Base-by-base conservation (phyloP, 805 yeast species). In the Candida corydali region DNA sequence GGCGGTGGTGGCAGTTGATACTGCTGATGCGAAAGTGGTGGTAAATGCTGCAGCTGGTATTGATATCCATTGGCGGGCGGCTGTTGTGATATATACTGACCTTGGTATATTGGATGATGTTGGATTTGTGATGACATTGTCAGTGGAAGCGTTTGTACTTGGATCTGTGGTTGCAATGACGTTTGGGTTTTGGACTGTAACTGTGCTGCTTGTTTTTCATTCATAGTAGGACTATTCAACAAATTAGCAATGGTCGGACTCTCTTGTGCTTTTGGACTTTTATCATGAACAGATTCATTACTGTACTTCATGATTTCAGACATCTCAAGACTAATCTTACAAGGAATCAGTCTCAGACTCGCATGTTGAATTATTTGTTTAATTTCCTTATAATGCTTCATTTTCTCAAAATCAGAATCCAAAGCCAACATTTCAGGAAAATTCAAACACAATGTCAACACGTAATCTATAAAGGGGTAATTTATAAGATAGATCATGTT, bases 391-490 rank as follows among this genome's bases (percentile, higher is more conserved):
- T 30, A 23, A 33, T 42, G 41, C n/a, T 32, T 34, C 9, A 28
- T 24, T 26, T 36, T 36, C 16, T 26, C 27, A 17, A 25, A 26
- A 5, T 36, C 39, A 10, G 38, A 29, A 14, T 41, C 42, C 17
- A 42, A 36, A n/a, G 23, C 39, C 31, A 49, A 34, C 53, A 49
- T 50, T 16, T 38, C 31, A 6, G 53, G 52, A 33, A 49, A 47
- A 32, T 43, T 42, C 24, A 45, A 34, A 16, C 41, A 38, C 45
- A 50, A 40, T n/a, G 44, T 26, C 8, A 47, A 17, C 14, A 37
- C 40, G 36, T 49, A 43, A 35, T 49, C 55, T 28, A 47, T 29
- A 38, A 50, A 50, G 3, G 52, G 48, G 20, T 40, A 48, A 19
- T 26, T 16, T 18, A 37, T 34, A n/a, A 39, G 28, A 18, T 45